phyloP scores from a whole-genome alignment of 345 rosid species.

The Gossypium longicalyx region DNA sequence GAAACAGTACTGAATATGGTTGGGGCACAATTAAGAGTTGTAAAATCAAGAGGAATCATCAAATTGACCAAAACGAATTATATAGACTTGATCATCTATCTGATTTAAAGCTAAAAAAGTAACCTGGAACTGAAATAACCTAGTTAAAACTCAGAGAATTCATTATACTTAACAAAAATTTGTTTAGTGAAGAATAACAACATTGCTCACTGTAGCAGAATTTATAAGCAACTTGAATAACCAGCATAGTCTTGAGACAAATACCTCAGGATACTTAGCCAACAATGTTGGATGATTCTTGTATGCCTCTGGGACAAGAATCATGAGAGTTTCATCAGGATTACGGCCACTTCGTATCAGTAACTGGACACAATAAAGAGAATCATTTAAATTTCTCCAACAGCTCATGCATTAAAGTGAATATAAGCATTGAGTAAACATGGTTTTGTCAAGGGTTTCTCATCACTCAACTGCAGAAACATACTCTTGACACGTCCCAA shows the following conservation, averaged over 20 bases:
- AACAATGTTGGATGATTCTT: constrained; percentile 88
- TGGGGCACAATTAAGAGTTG: background rate
- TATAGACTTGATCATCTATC: background rate
- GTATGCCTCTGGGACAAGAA: constrained; percentile 99
- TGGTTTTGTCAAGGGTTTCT: background rate
- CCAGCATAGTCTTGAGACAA: background rate
- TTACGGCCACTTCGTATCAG: constrained; percentile 84
- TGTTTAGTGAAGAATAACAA: background rate
- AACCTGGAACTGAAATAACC: background rate
- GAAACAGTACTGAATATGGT: background rate
- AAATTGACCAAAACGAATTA: background rate
- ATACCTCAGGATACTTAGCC: constrained; percentile 90
- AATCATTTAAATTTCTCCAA: constrained; percentile 14
- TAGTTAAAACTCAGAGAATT: background rate
- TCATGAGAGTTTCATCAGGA: constrained; percentile 94
- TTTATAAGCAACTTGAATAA: background rate
- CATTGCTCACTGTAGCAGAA: background rate
- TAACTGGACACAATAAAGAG: constrained; percentile 41
- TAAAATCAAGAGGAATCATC: background rate
- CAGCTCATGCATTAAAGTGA: background rate
- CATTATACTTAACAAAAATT: background rate
- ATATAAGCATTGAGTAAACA: background rate
- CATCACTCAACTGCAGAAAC: background rate
- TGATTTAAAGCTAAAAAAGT: background rate
- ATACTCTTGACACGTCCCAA: background rate